Evolutionary conservation across 2,329 filamentous ascomycete genomes (phyloP).

Genomic region (Reticulascus tulasneorum): DNA sequence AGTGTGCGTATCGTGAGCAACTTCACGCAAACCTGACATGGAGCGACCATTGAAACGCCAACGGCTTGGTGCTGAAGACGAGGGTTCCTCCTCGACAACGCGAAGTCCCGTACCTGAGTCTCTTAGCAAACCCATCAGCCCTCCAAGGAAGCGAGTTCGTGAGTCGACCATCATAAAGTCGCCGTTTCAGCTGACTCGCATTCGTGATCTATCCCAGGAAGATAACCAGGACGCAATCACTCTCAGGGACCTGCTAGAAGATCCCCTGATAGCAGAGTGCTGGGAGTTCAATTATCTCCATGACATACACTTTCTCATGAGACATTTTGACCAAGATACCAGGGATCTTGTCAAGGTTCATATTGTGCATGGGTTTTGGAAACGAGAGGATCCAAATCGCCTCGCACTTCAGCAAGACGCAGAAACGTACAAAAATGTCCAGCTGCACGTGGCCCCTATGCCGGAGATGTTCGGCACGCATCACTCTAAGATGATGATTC

Average conservation of each 20-base stretch:
- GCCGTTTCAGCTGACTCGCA: slow-evolving; percentile 68
- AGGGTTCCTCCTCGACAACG: not conserved
- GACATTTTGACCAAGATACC: slow-evolving; percentile 49
- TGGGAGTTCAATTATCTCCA: slow-evolving; percentile 70
- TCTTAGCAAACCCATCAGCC: slow-evolving; percentile 40
- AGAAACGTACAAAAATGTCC: slow-evolving; percentile 60
- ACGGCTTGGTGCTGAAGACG: slow-evolving; percentile 8
- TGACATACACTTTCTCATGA: slow-evolving; percentile 53
- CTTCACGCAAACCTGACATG: slow-evolving; percentile 25
- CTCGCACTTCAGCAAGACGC: slow-evolving; percentile 58
- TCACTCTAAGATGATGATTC: slow-evolving; percentile 81
- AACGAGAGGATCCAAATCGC: slow-evolving; percentile 59
- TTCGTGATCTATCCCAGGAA: slow-evolving; percentile 56
- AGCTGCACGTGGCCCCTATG: slow-evolving; percentile 71
- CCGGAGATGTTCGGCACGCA: slow-evolving; percentile 84
- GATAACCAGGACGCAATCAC: slow-evolving; percentile 64
- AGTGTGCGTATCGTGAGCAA: too few species aligned
- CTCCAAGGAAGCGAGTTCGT: slow-evolving; percentile 33
- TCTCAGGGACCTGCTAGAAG: slow-evolving; percentile 65
- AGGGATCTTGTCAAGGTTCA: slow-evolving; percentile 47
- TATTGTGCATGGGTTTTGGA: slow-evolving; percentile 62
- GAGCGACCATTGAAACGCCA: slow-evolving; percentile 27
- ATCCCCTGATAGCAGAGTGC: slow-evolving; percentile 68
- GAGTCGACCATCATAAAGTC: slow-evolving; percentile 40
- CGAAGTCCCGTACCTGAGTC: slow-evolving; percentile 17